Evolutionary conservation across 441 rosid species (phyloP).

Genomic region (Adansonia rubrostipa): DNA sequence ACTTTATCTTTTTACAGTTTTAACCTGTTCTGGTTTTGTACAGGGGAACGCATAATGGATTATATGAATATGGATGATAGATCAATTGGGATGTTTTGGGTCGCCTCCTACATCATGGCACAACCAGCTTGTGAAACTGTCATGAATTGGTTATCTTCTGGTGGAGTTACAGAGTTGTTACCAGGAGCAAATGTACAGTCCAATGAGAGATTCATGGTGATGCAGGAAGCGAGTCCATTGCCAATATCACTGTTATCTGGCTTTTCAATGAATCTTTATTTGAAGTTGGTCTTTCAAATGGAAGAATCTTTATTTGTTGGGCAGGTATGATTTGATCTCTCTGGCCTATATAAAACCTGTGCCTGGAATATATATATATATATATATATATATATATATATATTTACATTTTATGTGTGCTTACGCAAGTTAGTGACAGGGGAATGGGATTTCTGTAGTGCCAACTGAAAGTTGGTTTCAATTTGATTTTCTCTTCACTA

Average conservation of each 20-base stretch:
- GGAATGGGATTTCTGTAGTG: not conserved
- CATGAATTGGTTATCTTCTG: conserved; percentile 81
- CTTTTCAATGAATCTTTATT: conserved; percentile 82
- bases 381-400: too few species aligned
- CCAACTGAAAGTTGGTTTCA: not conserved
- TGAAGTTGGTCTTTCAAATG: conserved; percentile 80
- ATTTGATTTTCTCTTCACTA: not conserved
- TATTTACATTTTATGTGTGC: not conserved
- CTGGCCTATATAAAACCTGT: not conserved
- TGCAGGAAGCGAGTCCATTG: conserved; percentile 92
- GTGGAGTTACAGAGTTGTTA: conserved; percentile 70
- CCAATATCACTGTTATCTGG: conserved; percentile 94
- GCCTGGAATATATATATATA: not conserved
- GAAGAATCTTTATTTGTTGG: conserved; percentile 85
- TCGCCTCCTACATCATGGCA: conserved; percentile 94
- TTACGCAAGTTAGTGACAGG: not conserved
- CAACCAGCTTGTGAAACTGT: conserved; percentile 91
- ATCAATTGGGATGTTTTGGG: conserved; percentile 99
- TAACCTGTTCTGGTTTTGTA: conserved; percentile 28
- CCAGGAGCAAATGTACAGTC: conserved; percentile 69
- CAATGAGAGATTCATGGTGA: conserved; percentile 78
- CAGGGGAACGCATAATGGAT: conserved; percentile 94
- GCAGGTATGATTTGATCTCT: conserved; percentile 58
- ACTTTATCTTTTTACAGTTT: conserved; percentile 5
- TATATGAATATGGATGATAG: conserved; percentile 97